These are phyloP conservation scores for Chenopodium quinoa DNA, from an alignment of 148 eudicot genomes.

Conservation along the genomic window DNA sequence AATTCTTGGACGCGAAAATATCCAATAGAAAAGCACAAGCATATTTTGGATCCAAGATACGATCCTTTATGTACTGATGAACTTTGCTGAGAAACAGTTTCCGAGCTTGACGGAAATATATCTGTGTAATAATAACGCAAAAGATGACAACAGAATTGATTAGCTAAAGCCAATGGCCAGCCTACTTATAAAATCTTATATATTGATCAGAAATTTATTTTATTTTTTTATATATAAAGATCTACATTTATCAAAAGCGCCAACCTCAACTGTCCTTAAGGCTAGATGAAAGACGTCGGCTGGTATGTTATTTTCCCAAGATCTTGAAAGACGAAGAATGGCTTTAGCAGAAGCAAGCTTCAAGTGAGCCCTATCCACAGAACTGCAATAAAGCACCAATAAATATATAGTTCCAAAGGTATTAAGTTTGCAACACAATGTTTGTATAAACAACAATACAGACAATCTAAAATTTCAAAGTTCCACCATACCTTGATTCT, in stretches of 20 bases:
- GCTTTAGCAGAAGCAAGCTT: constrained; percentile 94
- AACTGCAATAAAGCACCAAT: constrained; percentile 43
- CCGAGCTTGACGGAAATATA: constrained; percentile 72
- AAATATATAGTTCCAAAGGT: constrained; percentile 9
- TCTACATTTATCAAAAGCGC: constrained; percentile 14
- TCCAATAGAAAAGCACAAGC: constrained; percentile 86
- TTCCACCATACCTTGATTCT: constrained; percentile 62
- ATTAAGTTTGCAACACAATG: not conserved
- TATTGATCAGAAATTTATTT: not conserved
- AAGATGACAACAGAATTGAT: constrained; percentile 5
- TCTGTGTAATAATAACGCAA: constrained; percentile 40
- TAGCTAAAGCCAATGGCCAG: not conserved
- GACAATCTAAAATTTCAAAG: not conserved
- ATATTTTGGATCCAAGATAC: constrained; percentile 86
- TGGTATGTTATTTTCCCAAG: constrained; percentile 88
- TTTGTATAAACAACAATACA: constrained; percentile 10
- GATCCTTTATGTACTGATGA: constrained; percentile 89
- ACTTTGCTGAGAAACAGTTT: constrained; percentile 70
- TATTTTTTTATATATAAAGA: not conserved
- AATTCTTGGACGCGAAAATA: constrained; percentile 45
- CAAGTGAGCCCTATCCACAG: constrained; percentile 84
- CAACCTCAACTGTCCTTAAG: constrained; percentile 78
- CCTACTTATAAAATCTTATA: not conserved
- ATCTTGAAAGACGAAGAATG: constrained; percentile 85
- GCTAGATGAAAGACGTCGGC: constrained; percentile 76